Evolutionary conservation across 1,284 basidiomycete genomes (phyloP).

Genomic region (Salmacisia buchloeana): DNA sequence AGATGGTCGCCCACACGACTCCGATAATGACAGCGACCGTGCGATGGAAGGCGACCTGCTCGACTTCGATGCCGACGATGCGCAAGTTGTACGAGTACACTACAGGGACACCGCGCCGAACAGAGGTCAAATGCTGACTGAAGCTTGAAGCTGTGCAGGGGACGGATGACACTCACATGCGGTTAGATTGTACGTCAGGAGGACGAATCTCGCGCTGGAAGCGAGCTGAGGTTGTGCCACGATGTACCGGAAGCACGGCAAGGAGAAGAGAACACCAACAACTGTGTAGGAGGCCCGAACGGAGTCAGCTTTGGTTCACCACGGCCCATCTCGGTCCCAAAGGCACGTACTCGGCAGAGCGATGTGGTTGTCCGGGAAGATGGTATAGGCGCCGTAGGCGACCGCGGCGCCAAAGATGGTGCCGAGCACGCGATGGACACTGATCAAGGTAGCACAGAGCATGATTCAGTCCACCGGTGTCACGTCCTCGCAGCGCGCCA

Average conservation of each 20-base stretch:
- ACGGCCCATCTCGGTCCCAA: neutral
- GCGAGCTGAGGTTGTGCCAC: slow-evolving; percentile 58
- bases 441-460: neutral
- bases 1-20: slow-evolving; percentile 79
- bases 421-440: slow-evolving; percentile 33
- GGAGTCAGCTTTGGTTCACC: no score
- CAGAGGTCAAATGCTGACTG: slow-evolving; percentile 18
- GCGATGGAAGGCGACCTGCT: slow-evolving; percentile 69
- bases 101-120: slow-evolving; percentile 49
- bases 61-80: slow-evolving; percentile 64
- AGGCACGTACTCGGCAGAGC: slow-evolving; percentile 58
- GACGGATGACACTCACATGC: slow-evolving; percentile 82
- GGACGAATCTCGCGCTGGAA: slow-evolving; percentile 40
- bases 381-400: slow-evolving; percentile 63
- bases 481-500: neutral
- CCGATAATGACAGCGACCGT: slow-evolving; percentile 77
- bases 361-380: slow-evolving; percentile 69
- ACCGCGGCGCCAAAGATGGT: slow-evolving; percentile 64
- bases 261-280: slow-evolving; percentile 81
- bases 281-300: no score
- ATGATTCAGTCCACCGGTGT: neutral
- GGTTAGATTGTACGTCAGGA: slow-evolving; percentile 72
- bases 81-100: slow-evolving; percentile 69
- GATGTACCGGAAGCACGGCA: slow-evolving; percentile 90
- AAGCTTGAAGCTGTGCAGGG: slow-evolving; percentile 53